Conservation (phyloP, 306 rosid species). For the Benincasa hispida region DNA sequence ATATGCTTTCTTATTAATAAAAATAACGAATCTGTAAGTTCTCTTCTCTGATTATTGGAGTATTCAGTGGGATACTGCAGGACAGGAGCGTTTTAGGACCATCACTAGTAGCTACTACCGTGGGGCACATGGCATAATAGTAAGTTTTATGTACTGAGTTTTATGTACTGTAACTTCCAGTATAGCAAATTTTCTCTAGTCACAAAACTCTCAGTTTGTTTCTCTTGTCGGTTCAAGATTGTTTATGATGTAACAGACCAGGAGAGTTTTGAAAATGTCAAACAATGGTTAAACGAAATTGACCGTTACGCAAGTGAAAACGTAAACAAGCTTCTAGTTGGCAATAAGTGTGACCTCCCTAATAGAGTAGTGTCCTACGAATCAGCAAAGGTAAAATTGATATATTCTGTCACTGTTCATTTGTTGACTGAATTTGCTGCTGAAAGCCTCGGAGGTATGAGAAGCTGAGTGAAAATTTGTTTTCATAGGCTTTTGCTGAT, state of each 20-base stretch:
- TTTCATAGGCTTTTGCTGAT: constrained; percentile 37
- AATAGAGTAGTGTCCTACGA: constrained; percentile 41
- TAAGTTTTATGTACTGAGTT: constrained; percentile 13
- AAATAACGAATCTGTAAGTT: not conserved
- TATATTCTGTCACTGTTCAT: not conserved
- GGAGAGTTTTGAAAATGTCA: constrained; percentile 42
- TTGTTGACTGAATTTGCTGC: not conserved
- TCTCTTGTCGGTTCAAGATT: constrained; percentile 20
- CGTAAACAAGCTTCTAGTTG: constrained; percentile 46
- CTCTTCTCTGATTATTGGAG: not conserved
- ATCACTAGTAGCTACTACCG: constrained; percentile 52
- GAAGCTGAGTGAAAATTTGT: not conserved
- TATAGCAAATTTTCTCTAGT: not conserved
- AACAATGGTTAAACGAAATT: constrained; percentile 40
- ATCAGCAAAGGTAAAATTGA: constrained; percentile 30
- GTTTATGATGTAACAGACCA: constrained; percentile 50
- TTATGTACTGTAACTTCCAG: not conserved
- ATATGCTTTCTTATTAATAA: not conserved
- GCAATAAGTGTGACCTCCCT: constrained; percentile 26
- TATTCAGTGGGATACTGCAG: constrained; percentile 43
- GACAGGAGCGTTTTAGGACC: constrained; percentile 49
- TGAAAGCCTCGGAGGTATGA: not conserved
- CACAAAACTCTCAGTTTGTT: not conserved
- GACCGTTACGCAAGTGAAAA: constrained; percentile 38
- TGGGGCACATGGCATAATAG: constrained; percentile 52